Evolutionary conservation across 768 basidiomycete species (phyloP).

Genomic region (Panus rudis): DNA sequence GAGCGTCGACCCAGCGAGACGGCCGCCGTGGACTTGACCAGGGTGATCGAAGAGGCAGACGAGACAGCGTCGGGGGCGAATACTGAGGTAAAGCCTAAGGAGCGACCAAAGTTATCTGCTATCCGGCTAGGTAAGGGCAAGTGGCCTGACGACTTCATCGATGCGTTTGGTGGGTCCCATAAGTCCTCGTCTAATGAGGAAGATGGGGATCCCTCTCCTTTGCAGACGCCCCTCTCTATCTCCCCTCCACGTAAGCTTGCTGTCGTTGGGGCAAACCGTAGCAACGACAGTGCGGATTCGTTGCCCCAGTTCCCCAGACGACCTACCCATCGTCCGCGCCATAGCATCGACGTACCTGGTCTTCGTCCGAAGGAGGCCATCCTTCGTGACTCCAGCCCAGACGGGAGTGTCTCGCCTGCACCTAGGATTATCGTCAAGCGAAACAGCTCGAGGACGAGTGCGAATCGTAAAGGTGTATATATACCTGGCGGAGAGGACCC

Average conservation of each 20-base stretch:
- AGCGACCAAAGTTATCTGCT: constrained; percentile 18
- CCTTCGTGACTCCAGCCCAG: constrained; percentile 54
- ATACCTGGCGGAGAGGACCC: constrained; percentile 30
- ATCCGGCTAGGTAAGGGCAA: constrained; percentile 70
- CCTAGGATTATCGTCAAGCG: constrained; percentile 48
- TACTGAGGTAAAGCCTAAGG: constrained; percentile 4
- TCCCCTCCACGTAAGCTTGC: constrained; percentile 51
- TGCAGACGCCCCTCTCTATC: constrained; percentile 33
- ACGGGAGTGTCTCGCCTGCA: constrained; percentile 30
- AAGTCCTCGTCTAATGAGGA: constrained; percentile 21
- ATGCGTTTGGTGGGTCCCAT: no score
- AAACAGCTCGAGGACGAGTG: constrained; percentile 45
- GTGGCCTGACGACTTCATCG: constrained; percentile 79
- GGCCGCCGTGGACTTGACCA: constrained; percentile 50
- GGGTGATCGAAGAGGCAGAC: constrained; percentile 63
- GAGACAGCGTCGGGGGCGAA: constrained; percentile 41
- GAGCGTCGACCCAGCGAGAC: constrained; percentile 64
- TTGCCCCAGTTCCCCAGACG: constrained; percentile 45
- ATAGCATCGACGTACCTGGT: constrained; percentile 48
- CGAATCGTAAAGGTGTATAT: constrained; percentile 41
- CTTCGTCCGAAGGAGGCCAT: constrained; percentile 29
- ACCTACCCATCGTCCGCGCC: constrained; percentile 57
- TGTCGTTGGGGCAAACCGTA: constrained; percentile 36
- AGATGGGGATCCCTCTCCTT: constrained; percentile 15
- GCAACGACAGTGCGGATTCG: constrained; percentile 42